phyloP scores from a whole-genome alignment of 768 basidiomycete species.

The Pleurotus cornucopiae region DNA sequence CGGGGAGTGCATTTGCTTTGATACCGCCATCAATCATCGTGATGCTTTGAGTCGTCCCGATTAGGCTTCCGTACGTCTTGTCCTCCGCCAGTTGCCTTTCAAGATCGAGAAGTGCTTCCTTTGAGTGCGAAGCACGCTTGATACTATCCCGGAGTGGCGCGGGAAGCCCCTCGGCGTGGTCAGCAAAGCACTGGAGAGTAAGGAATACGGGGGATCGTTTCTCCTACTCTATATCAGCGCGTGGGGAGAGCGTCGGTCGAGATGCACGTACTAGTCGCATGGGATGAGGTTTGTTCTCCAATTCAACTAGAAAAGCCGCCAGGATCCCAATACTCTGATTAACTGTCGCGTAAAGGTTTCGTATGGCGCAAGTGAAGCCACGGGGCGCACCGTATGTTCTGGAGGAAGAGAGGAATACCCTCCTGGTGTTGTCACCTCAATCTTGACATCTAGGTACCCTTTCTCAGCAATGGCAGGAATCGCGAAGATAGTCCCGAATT shows the following conservation, averaged over 20 bases:
- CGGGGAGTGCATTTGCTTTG: constrained; percentile 60
- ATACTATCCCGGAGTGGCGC: constrained; percentile 28
- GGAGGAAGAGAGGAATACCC: constrained; percentile 89
- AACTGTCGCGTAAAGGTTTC: not conserved
- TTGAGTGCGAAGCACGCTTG: constrained; percentile 26
- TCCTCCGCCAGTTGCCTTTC: constrained; percentile 29
- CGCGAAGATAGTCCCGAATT: constrained; percentile 54
- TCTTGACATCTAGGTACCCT: constrained; percentile 57
- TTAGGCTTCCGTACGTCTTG: constrained; percentile 21
- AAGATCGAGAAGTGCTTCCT: constrained; percentile 35
- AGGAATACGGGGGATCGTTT: not conserved
- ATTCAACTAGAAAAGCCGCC: constrained; percentile 40
- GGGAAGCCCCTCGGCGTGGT: constrained; percentile 40
- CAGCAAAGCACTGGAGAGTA: constrained; percentile 42
- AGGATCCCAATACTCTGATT: constrained; percentile 54
- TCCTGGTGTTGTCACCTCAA: constrained; percentile 67
- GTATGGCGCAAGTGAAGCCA: not conserved
- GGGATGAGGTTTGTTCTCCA: constrained; percentile 41
- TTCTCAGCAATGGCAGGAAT: constrained; percentile 69
- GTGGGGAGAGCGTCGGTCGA: not conserved
- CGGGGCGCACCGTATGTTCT: constrained; percentile 57
- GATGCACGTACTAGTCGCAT: constrained; percentile 28
- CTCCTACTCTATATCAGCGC: not conserved
- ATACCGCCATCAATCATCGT: constrained; percentile 43
- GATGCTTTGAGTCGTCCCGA: constrained; percentile 54